Evolutionary conservation across 2,329 filamentous ascomycete genomes (phyloP), one percentile per base, ranked within the genome.

Genomic region (Bisporella sp.): DNA sequence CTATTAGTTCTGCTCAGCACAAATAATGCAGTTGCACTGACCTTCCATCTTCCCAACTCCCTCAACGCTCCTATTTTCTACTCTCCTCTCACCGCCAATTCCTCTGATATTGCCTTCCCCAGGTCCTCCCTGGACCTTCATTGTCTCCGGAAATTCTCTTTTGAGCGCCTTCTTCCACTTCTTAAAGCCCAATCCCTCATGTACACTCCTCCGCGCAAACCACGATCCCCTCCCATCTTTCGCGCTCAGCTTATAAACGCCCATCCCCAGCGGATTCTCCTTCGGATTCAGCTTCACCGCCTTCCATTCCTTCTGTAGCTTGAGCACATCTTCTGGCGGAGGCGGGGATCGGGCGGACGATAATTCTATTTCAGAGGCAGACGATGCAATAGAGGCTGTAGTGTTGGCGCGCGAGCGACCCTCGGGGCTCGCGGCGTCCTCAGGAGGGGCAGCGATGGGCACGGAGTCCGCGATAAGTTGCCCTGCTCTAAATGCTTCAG

Each of bases 191-290:
- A 95, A 66, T 0, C 85, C 87, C 59, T 87, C 82, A 62, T 96
- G 90, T 21, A 95, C 75, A 64, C 89, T 95, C 45, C 86, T 75
- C 49, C 92, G 74, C 29, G 89, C 89, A 68, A 96, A 97, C 92
- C 92, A 97, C 6, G 87, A 77, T 2, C 91, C 92, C 57, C 84
- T 84, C 37, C 89, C 83, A 67, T 97, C 92, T 60, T 87, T 85
- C 2, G 85, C 81, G 0, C 76, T 71, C 53, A 93, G 76, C 66
- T 95, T 95, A 71, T 87, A 96, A 29, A 96, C 82, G 49, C 75
- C 77, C 54, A 96, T 83, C 0, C 77, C 82, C 6, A 89, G 73
- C 0, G 89, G 87, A 62, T 95, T 93, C 21, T 91, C 84, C 58
- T 77, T 82, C 3, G 78, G 68, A 41, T 77, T 81, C 49, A 89